Conservation (phyloP, 441 rosid species). For the Gossypium laxum region DNA sequence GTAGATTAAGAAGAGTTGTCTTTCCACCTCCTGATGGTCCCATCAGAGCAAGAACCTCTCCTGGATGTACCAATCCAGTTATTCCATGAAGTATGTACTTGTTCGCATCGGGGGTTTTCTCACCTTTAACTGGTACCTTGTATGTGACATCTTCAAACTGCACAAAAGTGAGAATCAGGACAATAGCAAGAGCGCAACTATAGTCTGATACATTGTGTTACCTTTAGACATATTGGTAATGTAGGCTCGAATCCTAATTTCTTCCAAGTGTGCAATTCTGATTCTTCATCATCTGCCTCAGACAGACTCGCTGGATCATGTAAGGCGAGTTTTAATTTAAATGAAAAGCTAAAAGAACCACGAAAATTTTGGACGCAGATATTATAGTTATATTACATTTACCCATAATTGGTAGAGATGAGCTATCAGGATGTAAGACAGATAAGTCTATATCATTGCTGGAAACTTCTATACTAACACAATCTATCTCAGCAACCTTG, state of each 20-base stretch:
- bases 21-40: slow-evolving; percentile 33
- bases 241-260: slow-evolving; percentile 18
- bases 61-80: slow-evolving; percentile 21
- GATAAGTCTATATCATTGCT: not conserved
- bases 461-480: not conserved
- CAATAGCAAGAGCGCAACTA: not conserved
- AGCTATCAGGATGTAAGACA: not conserved
- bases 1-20: slow-evolving; percentile 24
- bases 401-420: not conserved
- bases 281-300: not conserved
- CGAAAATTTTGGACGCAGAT: not conserved
- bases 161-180: not conserved
- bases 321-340: too few relatives aligned
- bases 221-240: slow-evolving; percentile 23
- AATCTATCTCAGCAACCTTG: slow-evolving; percentile 12
- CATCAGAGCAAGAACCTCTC: slow-evolving; percentile 29
- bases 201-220: not conserved
- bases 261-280: slow-evolving; percentile 3
- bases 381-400: not conserved
- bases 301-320: not conserved
- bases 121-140: slow-evolving; percentile 12
- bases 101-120: not conserved
- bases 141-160: slow-evolving; percentile 22
- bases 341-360: too few relatives aligned
- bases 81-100: slow-evolving; percentile 23